A percentile compares a stretch with the other conserved stretches of the same genome.
phyloP scores from a whole-genome alignment of 2,329 filamentous ascomycete genomes.

The Cercospora sp. region DNA sequence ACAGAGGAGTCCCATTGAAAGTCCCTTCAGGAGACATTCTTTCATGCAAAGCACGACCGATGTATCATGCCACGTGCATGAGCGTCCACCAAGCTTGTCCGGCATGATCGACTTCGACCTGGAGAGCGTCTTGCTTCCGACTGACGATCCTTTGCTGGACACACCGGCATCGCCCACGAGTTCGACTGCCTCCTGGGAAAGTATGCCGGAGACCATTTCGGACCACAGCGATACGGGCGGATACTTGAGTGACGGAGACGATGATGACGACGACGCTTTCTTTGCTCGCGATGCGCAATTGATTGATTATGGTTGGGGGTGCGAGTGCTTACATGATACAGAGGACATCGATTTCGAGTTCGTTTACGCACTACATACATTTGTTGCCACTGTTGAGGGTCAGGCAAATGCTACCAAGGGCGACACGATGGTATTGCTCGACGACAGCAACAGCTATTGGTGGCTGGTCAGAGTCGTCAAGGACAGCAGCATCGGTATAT shows the following conservation, averaged over 20 bases:
- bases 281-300: conserved; percentile 61
- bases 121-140: conserved; percentile 45
- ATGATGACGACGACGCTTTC: conserved; percentile 64
- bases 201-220: conserved; percentile 29
- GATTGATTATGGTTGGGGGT: conserved; percentile 71
- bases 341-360: conserved; percentile 99
- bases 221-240: conserved; percentile 25
- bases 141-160: conserved; percentile 46
- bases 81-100: conserved; percentile 29
- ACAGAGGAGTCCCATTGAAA: conserved; percentile 28
- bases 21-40: conserved; percentile 30
- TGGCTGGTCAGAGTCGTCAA: conserved; percentile 97
- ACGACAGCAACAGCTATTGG: conserved; percentile 99
- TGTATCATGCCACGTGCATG: conserved; percentile 16
- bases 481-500: conserved; percentile 84
- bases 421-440: conserved; percentile 96
- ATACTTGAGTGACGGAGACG: conserved; percentile 22
- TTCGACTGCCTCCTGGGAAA: conserved; percentile 36
- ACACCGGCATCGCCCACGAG: conserved; percentile 37
- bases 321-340: conserved; percentile 84
- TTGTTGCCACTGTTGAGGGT: conserved; percentile 95
- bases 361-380: conserved; percentile 96
- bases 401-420: conserved; percentile 98
- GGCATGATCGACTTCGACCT: conserved; percentile 38
- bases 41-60: conserved; percentile 24